phyloP scores from a whole-genome alignment of 179 eudicot genomes.

The Spergularia azorica region DNA sequence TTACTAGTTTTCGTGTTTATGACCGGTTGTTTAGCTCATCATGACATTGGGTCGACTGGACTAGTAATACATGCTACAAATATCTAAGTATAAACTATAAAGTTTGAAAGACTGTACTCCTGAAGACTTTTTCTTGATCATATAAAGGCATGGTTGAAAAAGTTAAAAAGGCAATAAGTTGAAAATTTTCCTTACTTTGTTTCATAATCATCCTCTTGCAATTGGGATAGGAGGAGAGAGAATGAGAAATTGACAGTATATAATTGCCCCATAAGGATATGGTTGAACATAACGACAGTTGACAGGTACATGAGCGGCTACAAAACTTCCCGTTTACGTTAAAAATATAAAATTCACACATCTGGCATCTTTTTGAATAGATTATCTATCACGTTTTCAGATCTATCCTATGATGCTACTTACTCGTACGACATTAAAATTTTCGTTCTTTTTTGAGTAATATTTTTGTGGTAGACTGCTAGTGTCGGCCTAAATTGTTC shows the following conservation, averaged over 20 bases:
- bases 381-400: neutral
- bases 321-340: slow-evolving; percentile 4
- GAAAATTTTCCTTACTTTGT: too few species aligned
- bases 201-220: neutral
- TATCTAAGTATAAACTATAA: too few species aligned
- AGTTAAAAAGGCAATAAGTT: too few species aligned
- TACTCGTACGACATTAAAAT: neutral
- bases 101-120: too few species aligned
- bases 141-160: too few species aligned
- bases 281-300: neutral
- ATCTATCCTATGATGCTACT: slow-evolving; percentile 9
- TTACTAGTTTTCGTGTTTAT: too few species aligned
- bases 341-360: slow-evolving; percentile 17
- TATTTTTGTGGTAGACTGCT: neutral
- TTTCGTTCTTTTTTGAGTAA: slow-evolving; percentile 1
- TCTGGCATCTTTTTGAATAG: slow-evolving; percentile 3
- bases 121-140: too few species aligned
- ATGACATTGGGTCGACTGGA: too few species aligned
- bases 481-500: neutral
- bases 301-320: slow-evolving; percentile 20
- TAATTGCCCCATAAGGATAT: neutral
- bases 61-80: too few species aligned
- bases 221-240: neutral
- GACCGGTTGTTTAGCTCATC: too few species aligned
- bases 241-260: neutral